These are phyloP conservation scores for Metschnikowia gelsemii DNA, from an alignment of 805 yeast genomes.

Conservation along the genomic window DNA sequence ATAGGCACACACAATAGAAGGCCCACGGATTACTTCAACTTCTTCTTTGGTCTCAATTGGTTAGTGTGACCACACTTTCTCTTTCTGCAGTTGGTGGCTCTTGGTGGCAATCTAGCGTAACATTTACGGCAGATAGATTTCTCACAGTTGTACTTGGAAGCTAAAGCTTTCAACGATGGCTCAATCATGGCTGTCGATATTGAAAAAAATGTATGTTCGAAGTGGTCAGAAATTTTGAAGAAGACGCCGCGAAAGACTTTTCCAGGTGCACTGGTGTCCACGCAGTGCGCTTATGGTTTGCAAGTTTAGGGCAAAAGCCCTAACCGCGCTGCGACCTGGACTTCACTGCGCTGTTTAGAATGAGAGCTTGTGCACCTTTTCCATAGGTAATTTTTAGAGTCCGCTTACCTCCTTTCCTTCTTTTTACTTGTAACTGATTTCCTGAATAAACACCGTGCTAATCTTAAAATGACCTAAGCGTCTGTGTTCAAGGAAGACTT, in stretches of 20 bases:
- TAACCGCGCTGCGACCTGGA: neutral
- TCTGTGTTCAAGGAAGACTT: no score
- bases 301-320: conserved; percentile 16
- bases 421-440: no score
- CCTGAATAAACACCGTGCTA: no score
- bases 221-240: conserved; percentile 11
- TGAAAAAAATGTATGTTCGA: conserved; percentile 11
- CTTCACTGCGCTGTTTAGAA: no score
- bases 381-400: no score
- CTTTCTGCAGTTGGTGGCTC: conserved; percentile 99
- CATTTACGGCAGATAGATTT: conserved; percentile 99
- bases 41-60: conserved; percentile 99
- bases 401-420: no score
- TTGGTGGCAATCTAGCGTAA: conserved; percentile 99
- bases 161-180: conserved; percentile 98
- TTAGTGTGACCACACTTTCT: conserved; percentile 99
- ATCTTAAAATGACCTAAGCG: no score
- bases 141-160: conserved; percentile 99
- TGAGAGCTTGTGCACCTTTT: no score
- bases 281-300: neutral
- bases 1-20: conserved; percentile 16
- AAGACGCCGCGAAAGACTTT: conserved; percentile 17
- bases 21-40: conserved; percentile 75
- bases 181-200: conserved; percentile 65
- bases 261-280: conserved; percentile 16